Conservation (phyloP, 306 rosid species). For the Betula pendula region DNA sequence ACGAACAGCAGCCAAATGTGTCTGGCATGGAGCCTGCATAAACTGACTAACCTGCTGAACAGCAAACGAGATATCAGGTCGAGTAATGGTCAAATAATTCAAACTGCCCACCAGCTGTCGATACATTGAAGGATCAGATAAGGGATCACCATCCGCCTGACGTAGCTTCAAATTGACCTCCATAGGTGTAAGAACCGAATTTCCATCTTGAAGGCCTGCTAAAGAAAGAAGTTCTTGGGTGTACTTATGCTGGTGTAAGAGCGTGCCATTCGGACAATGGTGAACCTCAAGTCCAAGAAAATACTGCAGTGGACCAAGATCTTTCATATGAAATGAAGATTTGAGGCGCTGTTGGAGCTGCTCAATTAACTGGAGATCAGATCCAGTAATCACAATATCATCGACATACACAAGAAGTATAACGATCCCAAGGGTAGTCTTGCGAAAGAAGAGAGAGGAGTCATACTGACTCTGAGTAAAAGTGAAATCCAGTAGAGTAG, state of each 20-base stretch:
- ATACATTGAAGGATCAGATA: neutral
- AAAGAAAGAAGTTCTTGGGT: neutral
- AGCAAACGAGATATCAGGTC: neutral
- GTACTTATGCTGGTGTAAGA: neutral
- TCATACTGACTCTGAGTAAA: no score
- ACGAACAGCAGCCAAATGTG: no score
- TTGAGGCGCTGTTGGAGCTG: neutral
- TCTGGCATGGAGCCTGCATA: neutral
- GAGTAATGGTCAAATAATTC: neutral
- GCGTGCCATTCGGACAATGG: neutral
- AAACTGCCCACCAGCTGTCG: neutral
- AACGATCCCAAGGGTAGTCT: no score
- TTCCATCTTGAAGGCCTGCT: neutral
- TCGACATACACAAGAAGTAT: no score
- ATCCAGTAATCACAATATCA: no score
- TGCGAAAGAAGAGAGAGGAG: no score
- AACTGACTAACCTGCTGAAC: neutral
- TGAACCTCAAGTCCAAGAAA: neutral
- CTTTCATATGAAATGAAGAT: neutral
- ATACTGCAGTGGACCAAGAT: neutral
- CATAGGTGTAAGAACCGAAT: neutral
- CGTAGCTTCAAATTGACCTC: neutral
- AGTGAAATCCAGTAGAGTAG: no score
- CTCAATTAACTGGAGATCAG: no score
- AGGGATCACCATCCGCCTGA: neutral